Percentiles rank a stretch among this genome's conserved stretches.
phyloP scores from a whole-genome alignment of 208 protist genomes.

The Herpetomonas samuelpessoai region DNA sequence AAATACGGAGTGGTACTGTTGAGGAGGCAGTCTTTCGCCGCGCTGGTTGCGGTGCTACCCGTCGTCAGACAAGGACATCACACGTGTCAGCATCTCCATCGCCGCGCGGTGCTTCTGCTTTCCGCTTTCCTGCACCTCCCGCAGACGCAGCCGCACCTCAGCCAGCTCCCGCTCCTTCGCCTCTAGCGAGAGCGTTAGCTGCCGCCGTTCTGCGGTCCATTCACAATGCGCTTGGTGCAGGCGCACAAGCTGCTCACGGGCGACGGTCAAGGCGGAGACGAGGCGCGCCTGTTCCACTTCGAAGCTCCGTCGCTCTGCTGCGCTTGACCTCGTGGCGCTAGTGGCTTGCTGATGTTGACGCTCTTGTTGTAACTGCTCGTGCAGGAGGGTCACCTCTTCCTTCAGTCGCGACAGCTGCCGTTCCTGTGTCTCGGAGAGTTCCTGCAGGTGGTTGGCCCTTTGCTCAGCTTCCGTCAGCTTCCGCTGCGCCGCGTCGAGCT shows the following conservation, averaged over 20 bases:
- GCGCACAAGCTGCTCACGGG: slow-evolving; percentile 44
- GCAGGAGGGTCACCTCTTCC: background rate
- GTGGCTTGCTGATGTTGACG: slow-evolving; percentile 8
- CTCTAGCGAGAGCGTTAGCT: slow-evolving; percentile 17
- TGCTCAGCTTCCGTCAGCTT: slow-evolving; percentile 1
- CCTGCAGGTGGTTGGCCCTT: too few relatives aligned
- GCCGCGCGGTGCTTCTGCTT: slow-evolving; percentile 46
- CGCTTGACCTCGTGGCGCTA: slow-evolving; percentile 8
- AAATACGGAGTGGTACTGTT: too few relatives aligned
- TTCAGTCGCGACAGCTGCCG: slow-evolving; percentile 13
- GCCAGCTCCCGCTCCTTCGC: slow-evolving; percentile 24
- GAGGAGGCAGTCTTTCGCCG: too few relatives aligned
- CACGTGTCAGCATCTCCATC: slow-evolving; percentile 44
- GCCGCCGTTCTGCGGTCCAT: background rate
- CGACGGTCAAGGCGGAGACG: slow-evolving; percentile 22
- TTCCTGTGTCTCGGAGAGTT: slow-evolving; percentile 11
- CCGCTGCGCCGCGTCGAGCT: slow-evolving; percentile 22
- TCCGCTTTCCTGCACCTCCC: slow-evolving; percentile 30
- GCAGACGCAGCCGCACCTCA: slow-evolving; percentile 20
- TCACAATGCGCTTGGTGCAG: background rate
- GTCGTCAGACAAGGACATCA: slow-evolving; percentile 35
- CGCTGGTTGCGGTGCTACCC: too few relatives aligned
- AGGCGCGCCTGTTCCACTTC: slow-evolving; percentile 31
- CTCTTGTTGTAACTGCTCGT: background rate
- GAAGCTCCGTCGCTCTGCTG: slow-evolving; percentile 16